Base-by-base conservation (phyloP, 2,329 filamentous ascomycete species). In the Leptographium procerum region DNA sequence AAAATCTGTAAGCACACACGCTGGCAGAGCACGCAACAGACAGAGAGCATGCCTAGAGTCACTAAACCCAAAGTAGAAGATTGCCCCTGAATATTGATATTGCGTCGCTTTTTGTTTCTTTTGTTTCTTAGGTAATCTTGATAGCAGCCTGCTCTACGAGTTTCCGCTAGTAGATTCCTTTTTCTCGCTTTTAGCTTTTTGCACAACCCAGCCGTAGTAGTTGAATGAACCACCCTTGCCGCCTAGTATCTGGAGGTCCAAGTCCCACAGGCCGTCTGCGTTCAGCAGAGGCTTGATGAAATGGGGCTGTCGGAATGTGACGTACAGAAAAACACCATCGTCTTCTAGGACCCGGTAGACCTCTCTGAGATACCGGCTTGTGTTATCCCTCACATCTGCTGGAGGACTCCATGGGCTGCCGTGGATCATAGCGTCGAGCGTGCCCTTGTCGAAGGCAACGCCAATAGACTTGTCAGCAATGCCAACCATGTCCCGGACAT, bases 371-470 rank as follows among this genome's bases (percentile, higher is more conserved):
- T 82, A 83, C 28, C 67, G 68, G 6, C 70, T 65, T 8, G 74
- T 78, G 63, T 80, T 80, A 0, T 75, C 68, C 40, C 69, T 63
- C 0, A 80, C 77, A 36, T 78, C 74, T 8, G 73, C 69, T 0
- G 77, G 78, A 1, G 79, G 79, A 60, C 69, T 74, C 78, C 78
- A 82, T 0, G 74, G 74, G 61, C 73, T 79, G 2, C 79, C 78
- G 63, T 78, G 71, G 34, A 82, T 77, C 75, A 82, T 80, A 52
- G 75, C 77, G 66, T 82, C 78, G 3, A 82, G 68, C 1, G 78
- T 82, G 3, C 74, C 73, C 65, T 83, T 83, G 62, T 82, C 78
- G 62, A 85, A 81, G 13, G 80, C 80, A 7, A 84, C 72, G 63
- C 81, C 77, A 45, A 85, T 65, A 1, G 73, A 75, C 1, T 60